Evolutionary conservation across 2,329 filamentous ascomycete species (phyloP), one percentile per base, ranked within the genome.

Genomic region (Paraconiothyrium brasiliense): DNA sequence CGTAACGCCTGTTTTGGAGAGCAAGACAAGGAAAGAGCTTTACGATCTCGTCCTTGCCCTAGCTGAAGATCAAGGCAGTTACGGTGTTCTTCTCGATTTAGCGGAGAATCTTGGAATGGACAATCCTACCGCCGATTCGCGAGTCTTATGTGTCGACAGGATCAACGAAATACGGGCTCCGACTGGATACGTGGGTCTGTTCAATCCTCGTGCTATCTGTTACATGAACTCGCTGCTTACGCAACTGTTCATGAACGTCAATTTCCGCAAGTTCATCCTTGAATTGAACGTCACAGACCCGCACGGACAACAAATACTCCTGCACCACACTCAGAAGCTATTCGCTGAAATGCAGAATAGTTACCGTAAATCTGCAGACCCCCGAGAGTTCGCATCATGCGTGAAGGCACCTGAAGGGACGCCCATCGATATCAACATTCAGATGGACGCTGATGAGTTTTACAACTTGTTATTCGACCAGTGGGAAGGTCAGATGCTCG

Each of bases 361-460:
- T 54, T 90, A 90, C 67, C 85, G 86, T 39, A 91, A 90, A 67
- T 90, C 84, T 61, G 85, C 94, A 22, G 92, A 95, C 64, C 92
- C 95, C 0, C 83, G 85, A 54, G 84, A 84, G 1, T 89, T 96
- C 64, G 91, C 95, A 14, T 84, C 84, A 37, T 90, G 88, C 44
- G 92, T 98, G 71, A 90, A 88, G 69, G 94, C 91, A 0, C 94
- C 94, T 60, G 92, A 97, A 39, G 91, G 93, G 60, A 86, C 89
- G 2, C 84, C 87, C 16, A 96, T 99, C 65, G 93, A 98, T 76
- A 90, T 96, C 30, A 88, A 90, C 59, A 88, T 92, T 61, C 95
- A 99, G 78, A 98, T 99, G 92, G 95, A 99, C 75, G 95, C 97
- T 5, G 95, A 98, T 69, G 94, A 97, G 76, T 99, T 98, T 76